Evolutionary conservation across 2,329 filamentous ascomycete species (phyloP).

Genomic region (Diaporthe humulicola): DNA sequence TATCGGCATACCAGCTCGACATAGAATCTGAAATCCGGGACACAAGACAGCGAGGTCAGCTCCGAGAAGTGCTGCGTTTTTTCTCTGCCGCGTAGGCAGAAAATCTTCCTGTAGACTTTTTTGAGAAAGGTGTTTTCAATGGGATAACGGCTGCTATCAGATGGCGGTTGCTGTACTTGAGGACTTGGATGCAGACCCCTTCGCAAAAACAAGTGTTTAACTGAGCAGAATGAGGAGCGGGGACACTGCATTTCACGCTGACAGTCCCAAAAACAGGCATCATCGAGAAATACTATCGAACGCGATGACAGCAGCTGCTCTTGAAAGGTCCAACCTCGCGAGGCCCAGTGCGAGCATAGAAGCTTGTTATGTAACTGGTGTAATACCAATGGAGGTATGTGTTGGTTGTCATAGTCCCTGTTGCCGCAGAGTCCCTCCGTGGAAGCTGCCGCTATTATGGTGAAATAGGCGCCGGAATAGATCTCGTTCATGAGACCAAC

Average conservation of each 20-base stretch:
- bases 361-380: background rate
- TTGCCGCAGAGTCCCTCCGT: background rate
- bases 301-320: constrained; percentile 22
- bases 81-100: background rate
- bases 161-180: background rate
- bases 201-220: background rate
- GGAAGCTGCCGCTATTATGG: constrained; percentile 39
- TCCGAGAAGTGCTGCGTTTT: background rate
- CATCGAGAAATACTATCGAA: constrained; percentile 5
- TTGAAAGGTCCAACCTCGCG: constrained; percentile 17
- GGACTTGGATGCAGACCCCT: fast-evolving
- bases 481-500: constrained; percentile 37
- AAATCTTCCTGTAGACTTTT: background rate
- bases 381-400: background rate
- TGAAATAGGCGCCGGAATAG: constrained; percentile 44
- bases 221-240: too few relatives aligned
- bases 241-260: background rate
- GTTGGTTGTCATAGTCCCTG: background rate
- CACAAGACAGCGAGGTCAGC: background rate
- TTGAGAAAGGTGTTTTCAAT: background rate
- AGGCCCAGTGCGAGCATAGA: background rate
- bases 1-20: constrained; percentile 26
- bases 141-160: background rate
- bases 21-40: constrained; percentile 8
- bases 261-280: constrained; percentile 22